Conservation (phyloP, 176 grass and related monocot genomes). For the Oryza punctata region DNA sequence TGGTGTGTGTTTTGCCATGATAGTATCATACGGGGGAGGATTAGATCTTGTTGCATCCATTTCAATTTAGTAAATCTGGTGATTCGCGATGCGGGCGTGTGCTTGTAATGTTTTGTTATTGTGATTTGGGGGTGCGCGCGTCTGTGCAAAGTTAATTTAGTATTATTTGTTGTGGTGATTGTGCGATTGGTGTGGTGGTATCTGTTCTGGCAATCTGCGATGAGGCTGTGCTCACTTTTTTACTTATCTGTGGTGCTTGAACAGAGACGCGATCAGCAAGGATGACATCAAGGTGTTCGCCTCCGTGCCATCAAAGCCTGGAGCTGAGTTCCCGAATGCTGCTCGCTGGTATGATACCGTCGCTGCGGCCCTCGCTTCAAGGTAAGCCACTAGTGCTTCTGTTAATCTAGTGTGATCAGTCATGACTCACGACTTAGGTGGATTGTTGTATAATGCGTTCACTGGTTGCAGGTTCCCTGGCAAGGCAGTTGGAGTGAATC, state of each 20-base stretch:
- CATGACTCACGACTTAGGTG: not conserved
- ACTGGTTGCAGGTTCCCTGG: conserved; percentile 71
- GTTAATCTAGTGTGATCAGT: not conserved
- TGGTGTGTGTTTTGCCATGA: not conserved
- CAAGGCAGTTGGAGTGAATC: conserved; percentile 65
- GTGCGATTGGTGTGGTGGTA: not conserved
- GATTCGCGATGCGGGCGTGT: not conserved
- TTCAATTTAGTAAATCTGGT: not conserved
- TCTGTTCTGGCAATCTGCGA: not conserved
- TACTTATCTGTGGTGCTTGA: not conserved
- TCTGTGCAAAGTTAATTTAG: not conserved
- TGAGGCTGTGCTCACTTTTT: not conserved
- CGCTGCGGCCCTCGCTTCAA: conserved; percentile 52
- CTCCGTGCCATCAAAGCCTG: conserved; percentile 61
- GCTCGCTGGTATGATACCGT: conserved; percentile 73
- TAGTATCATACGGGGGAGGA: not conserved
- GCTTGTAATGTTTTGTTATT: not conserved
- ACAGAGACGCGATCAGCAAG: conserved; percentile 70
- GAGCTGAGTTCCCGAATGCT: conserved; percentile 62
- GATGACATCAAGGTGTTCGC: conserved; percentile 85
- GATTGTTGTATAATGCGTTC: not conserved
- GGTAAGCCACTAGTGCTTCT: conserved; percentile 37
- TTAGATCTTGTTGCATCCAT: not conserved
- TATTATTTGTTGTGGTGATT: not conserved
- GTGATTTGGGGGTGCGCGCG: not conserved